phyloP scores from a whole-genome alignment of 495 filamentous ascomycete species.

The Daldinia vernicosa region DNA sequence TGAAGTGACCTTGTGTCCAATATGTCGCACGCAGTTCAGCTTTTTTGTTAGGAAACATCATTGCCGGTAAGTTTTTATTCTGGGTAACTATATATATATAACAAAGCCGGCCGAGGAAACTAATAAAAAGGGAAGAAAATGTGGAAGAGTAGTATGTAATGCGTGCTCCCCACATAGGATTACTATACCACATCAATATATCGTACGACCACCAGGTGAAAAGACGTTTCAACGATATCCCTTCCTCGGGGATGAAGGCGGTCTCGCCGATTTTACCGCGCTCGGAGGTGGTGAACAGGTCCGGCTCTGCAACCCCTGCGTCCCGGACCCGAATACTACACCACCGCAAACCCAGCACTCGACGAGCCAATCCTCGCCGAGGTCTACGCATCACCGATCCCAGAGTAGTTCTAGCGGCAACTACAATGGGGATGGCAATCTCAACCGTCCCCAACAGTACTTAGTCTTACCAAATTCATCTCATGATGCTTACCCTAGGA shows the following conservation, averaged over 20 bases:
- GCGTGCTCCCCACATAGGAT: constrained; percentile 94
- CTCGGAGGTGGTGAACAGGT: constrained; percentile 86
- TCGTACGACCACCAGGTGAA: constrained; percentile 80
- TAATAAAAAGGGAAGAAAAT: constrained; percentile 69
- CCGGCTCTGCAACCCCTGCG: constrained; percentile 92
- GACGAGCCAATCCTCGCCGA: constrained; percentile 22
- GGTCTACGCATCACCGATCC: constrained; percentile 43
- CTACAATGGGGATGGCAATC: constrained; percentile 37
- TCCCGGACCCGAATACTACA: constrained; percentile 86
- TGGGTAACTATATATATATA: background rate
- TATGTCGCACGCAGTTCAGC: constrained; percentile 78
- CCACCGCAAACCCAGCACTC: constrained; percentile 58
- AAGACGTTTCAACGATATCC: constrained; percentile 54
- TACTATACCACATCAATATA: constrained; percentile 90
- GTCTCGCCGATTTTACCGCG: constrained; percentile 49
- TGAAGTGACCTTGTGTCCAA: constrained; percentile 80
- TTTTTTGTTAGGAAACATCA: constrained; percentile 94
- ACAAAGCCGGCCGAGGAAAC: constrained; percentile 6
- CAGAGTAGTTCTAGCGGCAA: constrained; percentile 38
- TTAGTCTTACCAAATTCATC: constrained; percentile 25
- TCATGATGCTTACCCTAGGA: constrained; percentile 47
- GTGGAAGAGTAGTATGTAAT: constrained; percentile 91
- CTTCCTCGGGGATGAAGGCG: constrained; percentile 55
- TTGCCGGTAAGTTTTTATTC: constrained; percentile 66
- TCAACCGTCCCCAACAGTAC: constrained; percentile 18